A percentile compares a stretch with the other conserved stretches of the same genome.
phyloP scores from a whole-genome alignment of 257 asterid genomes.

The Solanum bulbocastanum region DNA sequence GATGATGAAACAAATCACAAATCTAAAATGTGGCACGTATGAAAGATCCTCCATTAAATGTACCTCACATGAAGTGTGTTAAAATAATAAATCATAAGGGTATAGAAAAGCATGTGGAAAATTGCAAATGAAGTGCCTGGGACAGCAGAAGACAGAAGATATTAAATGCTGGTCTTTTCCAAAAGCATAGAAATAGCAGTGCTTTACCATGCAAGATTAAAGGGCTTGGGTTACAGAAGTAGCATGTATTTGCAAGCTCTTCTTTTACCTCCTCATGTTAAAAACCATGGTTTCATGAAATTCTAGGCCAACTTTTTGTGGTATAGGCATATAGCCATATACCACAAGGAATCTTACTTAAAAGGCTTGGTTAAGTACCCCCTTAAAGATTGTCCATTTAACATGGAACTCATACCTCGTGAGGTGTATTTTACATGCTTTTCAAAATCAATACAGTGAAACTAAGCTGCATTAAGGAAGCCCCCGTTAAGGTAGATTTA shows the following conservation, averaged over 20 bases:
- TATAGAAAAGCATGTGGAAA: not conserved
- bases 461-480: not conserved
- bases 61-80: not conserved
- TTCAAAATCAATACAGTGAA: not conserved
- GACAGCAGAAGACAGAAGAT: not conserved
- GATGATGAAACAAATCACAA: not conserved
- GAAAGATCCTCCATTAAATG: not conserved
- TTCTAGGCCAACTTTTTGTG: not conserved
- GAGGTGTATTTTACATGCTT: not conserved
- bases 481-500: not conserved
- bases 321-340: not conserved
- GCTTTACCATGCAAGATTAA: not conserved
- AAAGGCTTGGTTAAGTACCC: not conserved
- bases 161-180: not conserved
- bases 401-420: not conserved
- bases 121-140: not conserved
- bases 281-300: not conserved
- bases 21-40: not conserved
- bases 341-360: not conserved
- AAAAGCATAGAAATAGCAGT: not conserved
- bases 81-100: not conserved
- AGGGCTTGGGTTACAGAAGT: not conserved
- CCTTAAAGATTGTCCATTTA: not conserved
- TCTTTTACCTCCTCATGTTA: not conserved
- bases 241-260: not conserved